A percentile compares a stretch with the other conserved stretches of the same genome.
Evolutionary conservation across 2,329 filamentous ascomycete genomes (phyloP).

Genomic region (Monosporascus sp.): DNA sequence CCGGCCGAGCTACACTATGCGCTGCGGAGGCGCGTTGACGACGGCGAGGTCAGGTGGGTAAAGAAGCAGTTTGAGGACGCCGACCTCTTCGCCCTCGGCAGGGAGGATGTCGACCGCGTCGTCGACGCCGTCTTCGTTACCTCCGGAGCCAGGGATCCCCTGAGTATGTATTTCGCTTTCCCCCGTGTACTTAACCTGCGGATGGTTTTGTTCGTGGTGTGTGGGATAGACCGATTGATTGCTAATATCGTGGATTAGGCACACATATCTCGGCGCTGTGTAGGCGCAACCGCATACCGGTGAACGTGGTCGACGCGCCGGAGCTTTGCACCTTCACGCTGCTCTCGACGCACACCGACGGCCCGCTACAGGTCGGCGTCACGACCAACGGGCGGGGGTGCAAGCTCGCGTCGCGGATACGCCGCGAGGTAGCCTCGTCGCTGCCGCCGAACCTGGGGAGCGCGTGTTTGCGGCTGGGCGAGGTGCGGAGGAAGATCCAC

Average conservation of each 20-base stretch:
- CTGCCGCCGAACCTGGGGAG: constrained; percentile 70
- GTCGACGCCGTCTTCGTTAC: constrained; percentile 95
- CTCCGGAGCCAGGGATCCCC: constrained; percentile 38
- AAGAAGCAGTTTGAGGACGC: constrained; percentile 60
- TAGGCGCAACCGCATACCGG: constrained; percentile 72
- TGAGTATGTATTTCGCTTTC: constrained; percentile 24
- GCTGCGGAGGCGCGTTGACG: constrained; percentile 59
- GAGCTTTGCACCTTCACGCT: constrained; percentile 84
- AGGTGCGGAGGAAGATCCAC: constrained; percentile 64
- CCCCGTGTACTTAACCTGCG: neutral
- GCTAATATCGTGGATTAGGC: constrained; percentile 32
- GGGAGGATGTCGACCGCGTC: constrained; percentile 67
- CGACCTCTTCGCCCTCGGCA: constrained; percentile 71
- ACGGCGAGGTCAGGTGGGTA: constrained; percentile 61
- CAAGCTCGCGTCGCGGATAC: constrained; percentile 84
- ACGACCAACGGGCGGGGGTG: constrained; percentile 94
- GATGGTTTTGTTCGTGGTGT: neutral
- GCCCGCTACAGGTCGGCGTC: constrained; percentile 88
- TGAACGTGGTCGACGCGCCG: constrained; percentile 88
- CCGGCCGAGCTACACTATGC: constrained; percentile 52
- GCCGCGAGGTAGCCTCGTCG: constrained; percentile 77
- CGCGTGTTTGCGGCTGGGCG: constrained; percentile 73
- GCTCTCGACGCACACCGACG: constrained; percentile 82
- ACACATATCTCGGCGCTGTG: constrained; percentile 69
- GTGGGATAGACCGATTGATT: neutral